These are phyloP conservation scores for Leptomonas pyrrhocoris DNA, from an alignment of 208 protist genomes.

Conservation along the genomic window DNA sequence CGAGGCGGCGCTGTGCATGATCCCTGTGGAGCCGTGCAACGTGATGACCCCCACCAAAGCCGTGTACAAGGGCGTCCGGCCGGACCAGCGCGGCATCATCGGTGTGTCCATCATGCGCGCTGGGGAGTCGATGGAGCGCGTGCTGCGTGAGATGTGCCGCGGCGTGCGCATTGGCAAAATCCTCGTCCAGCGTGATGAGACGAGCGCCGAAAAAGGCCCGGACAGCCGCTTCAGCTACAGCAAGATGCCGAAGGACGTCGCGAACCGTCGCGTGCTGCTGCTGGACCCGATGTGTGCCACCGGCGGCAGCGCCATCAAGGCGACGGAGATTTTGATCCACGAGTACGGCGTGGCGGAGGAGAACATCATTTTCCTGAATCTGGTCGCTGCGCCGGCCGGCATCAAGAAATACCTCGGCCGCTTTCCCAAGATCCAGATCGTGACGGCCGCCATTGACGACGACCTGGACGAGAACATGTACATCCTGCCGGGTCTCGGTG, in stretches of 20 bases:
- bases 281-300: conserved; percentile 98
- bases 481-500: conserved; percentile 96
- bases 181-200: conserved; percentile 97
- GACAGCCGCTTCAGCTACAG: conserved; percentile 93
- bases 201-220: conserved; percentile 83
- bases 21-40: conserved; percentile 83
- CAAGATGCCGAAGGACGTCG: conserved; percentile 96
- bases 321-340: conserved; percentile 78
- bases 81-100: conserved; percentile 87
- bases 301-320: conserved; percentile 85
- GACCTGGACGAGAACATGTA: conserved; percentile 92
- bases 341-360: conserved; percentile 90
- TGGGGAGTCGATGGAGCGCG: conserved; percentile 96
- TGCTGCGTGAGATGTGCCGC: conserved; percentile 93
- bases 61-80: conserved; percentile 78
- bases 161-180: conserved; percentile 98
- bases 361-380: conserved; percentile 97
- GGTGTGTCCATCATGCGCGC: conserved; percentile 97
- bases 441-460: conserved; percentile 92
- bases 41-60: conserved; percentile 93
- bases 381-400: conserved; percentile 93
- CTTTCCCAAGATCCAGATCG: conserved; percentile 91
- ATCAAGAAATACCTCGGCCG: conserved; percentile 58
- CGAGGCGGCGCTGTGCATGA: conserved; percentile 89
- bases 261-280: conserved; percentile 91